These are phyloP conservation scores for Tolypocladium endophyticum DNA, from an alignment of 2,329 filamentous ascomycete species.

Conservation along the genomic window DNA sequence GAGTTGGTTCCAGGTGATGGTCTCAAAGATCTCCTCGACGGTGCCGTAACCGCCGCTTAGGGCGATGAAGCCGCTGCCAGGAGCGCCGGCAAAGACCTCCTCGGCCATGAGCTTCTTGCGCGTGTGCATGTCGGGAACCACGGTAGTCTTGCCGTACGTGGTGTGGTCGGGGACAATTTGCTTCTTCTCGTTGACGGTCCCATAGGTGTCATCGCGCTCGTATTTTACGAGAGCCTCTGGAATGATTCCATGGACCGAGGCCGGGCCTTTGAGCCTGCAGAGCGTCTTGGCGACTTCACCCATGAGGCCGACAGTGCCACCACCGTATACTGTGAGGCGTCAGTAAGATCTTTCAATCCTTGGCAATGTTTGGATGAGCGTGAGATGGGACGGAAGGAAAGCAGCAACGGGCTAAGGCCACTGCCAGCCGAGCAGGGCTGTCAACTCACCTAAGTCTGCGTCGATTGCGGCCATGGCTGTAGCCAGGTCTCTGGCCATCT, in stretches of 20 bases:
- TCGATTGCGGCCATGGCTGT: constrained; percentile 62
- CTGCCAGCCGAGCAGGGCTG: neutral
- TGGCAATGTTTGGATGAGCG: neutral
- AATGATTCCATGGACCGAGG: constrained; percentile 86
- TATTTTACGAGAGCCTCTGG: constrained; percentile 72
- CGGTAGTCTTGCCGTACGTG: constrained; percentile 72
- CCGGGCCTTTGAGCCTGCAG: constrained; percentile 69
- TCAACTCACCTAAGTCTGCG: constrained; percentile 56
- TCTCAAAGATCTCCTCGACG: constrained; percentile 89
- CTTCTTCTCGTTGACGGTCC: constrained; percentile 30
- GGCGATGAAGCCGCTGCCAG: constrained; percentile 81
- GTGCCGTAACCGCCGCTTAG: constrained; percentile 87
- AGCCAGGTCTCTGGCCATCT: constrained; percentile 68
- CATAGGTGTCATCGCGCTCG: constrained; percentile 56
- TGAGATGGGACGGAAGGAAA: neutral
- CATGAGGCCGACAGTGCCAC: constrained; percentile 92
- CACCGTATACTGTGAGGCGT: constrained; percentile 66
- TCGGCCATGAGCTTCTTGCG: constrained; percentile 89
- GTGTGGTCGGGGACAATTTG: constrained; percentile 51
- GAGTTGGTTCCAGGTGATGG: constrained; percentile 90
- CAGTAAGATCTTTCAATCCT: neutral
- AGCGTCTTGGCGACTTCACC: constrained; percentile 84
- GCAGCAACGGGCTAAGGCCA: no score
- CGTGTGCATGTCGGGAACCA: constrained; percentile 93
- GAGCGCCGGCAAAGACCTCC: constrained; percentile 71